phyloP scores from a whole-genome alignment of 2,329 filamentous ascomycete genomes.

The Colletotrichum somersetense region DNA sequence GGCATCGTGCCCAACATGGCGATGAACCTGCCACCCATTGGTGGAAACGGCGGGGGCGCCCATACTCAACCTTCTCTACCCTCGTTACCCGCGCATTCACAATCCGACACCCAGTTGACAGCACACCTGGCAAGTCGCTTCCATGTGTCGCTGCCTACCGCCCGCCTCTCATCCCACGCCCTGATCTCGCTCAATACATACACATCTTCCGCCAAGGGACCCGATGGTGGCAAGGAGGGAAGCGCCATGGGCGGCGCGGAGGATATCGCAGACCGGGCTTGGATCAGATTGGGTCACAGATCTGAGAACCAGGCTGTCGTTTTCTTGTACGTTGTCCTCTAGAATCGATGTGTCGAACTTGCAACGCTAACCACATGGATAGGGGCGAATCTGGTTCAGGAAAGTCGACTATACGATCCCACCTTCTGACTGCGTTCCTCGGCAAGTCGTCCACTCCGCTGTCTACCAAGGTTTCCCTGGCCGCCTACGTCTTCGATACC shows the following conservation, averaged over 20 bases:
- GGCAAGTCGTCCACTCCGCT: conserved; percentile 92
- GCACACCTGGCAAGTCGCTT: conserved; percentile 89
- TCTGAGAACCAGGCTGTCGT: conserved; percentile 94
- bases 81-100: conserved; percentile 84
- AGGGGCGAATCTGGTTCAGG: conserved; percentile 96
- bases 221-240: conserved; percentile 91
- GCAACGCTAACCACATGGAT: conserved; percentile 27
- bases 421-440: conserved; percentile 86
- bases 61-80: conserved; percentile 90
- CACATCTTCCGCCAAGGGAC: conserved; percentile 86
- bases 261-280: conserved; percentile 89
- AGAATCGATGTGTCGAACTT: neutral
- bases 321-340: conserved; percentile 79
- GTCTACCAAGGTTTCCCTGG: conserved; percentile 92
- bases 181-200: conserved; percentile 96
- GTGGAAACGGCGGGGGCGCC: conserved; percentile 67
- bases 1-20: conserved; percentile 65
- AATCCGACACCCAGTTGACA: conserved; percentile 83
- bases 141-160: conserved; percentile 90
- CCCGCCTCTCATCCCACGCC: conserved; percentile 89
- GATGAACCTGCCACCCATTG: conserved; percentile 66
- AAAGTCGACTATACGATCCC: conserved; percentile 93
- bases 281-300: conserved; percentile 84
- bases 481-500: conserved; percentile 94
- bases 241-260: conserved; percentile 94